Evolutionary conservation across 116 monocot genomes (phyloP), one percentile per base, ranked within the genome.

Genomic region (Phalaenopsis hybrid): DNA sequence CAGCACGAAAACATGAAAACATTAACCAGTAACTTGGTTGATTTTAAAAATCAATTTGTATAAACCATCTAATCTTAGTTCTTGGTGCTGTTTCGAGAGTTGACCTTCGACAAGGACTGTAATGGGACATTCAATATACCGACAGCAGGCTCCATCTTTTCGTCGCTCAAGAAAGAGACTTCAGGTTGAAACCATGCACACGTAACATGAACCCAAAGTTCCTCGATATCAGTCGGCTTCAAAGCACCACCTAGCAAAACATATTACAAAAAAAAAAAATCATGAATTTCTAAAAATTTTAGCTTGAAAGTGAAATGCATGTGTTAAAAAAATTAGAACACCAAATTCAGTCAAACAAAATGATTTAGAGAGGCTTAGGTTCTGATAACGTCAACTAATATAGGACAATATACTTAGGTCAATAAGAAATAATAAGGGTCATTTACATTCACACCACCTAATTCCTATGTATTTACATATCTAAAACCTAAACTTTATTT

Each of bases 141-240:
- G 46, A 86, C 74, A 80, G 98, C 98, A 88, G 98, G 98, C 79
- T 99, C 98, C 95, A 99, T 99, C 50, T 76, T 84, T 70, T 90
- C 87, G n/a, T 90, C 93, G 81, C 88, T 91, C 16, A 82, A 81
- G 78, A 99, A 99, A 72, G 92, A 89, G 12, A 99, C 93, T 81
- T 92, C 88, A 37, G 93, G 93, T 77, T 87, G 95, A 85, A 95
- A 99, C 98, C 98, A 99, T 28, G 95, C 93, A 82, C 98, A 99
- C 44, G 95, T 99, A 57, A 99, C 92, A 86, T 99, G 98, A 78
- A 93, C 90, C 98, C 98, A 99, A 21, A 95, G 78, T 59, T 44
- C 65, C 81, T 88, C 92, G 61, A 95, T 63, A 89, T 93, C 88
- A 58, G 98, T 90, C 49, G 92, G 91, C 87, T 99, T 99, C 79